A percentile compares a stretch with the other conserved stretches of the same genome.
Conservation (phyloP, 805 yeast genomes). For the Ogataea neopini region DNA sequence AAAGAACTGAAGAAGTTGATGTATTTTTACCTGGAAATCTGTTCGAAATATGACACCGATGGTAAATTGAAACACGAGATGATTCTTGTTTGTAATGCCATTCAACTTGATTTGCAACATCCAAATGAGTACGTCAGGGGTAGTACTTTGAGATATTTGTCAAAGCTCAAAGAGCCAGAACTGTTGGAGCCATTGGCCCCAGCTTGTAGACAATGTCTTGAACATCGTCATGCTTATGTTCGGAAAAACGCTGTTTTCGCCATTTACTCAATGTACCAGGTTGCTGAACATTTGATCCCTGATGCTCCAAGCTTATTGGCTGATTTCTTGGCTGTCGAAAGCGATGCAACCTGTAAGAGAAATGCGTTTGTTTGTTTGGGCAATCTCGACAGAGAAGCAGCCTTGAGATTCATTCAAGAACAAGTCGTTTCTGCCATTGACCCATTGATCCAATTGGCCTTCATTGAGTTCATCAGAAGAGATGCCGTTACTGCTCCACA, state of each 20-base stretch:
- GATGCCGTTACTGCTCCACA: slow-evolving; percentile 69
- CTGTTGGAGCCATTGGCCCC: slow-evolving; percentile 94
- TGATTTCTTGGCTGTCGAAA: slow-evolving; percentile 74
- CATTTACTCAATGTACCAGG: slow-evolving; percentile 75
- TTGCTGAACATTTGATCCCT: slow-evolving; percentile 84
- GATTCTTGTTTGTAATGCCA: slow-evolving; percentile 97
- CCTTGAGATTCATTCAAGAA: slow-evolving; percentile 78
- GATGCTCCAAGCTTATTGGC: slow-evolving; percentile 89
- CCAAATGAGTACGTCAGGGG: slow-evolving; percentile 98
- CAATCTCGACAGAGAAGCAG: slow-evolving; percentile 79
- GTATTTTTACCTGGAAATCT: slow-evolving; percentile 97
- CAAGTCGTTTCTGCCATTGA: slow-evolving; percentile 68
- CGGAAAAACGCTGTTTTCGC: slow-evolving; percentile 97
- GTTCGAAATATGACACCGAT: slow-evolving; percentile 83
- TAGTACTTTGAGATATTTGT: slow-evolving; percentile 86
- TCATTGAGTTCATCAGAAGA: slow-evolving; percentile 86
- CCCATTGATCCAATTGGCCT: slow-evolving; percentile 81
- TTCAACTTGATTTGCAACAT: slow-evolving; percentile 95
- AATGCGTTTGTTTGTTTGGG: slow-evolving; percentile 91
- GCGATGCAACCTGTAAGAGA: slow-evolving; percentile 91
- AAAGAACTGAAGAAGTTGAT: slow-evolving; percentile 90
- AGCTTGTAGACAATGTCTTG: slow-evolving; percentile 84
- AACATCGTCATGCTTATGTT: slow-evolving; percentile 96
- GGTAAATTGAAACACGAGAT: slow-evolving; percentile 97
- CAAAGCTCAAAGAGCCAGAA: slow-evolving; percentile 90